Evolutionary conservation across 169 alveolate genomes (phyloP).

Genomic region (Babesia ovis): DNA sequence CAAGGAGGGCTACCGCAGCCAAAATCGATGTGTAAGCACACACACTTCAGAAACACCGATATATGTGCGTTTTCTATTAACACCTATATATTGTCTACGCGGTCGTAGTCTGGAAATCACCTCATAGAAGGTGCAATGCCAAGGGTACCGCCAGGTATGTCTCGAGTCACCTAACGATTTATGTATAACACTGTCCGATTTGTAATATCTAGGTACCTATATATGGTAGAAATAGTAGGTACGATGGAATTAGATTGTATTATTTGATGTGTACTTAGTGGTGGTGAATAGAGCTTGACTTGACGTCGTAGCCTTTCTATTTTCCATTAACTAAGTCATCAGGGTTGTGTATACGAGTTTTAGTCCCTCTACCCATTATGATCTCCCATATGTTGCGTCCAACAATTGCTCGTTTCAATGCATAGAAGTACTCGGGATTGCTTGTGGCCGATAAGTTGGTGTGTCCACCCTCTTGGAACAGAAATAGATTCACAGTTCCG

Average conservation of each 20-base stretch:
- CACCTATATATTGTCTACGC: neutral
- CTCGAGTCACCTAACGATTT: too few relatives aligned
- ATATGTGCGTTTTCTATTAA: neutral
- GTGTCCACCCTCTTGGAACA: conserved; percentile 58
- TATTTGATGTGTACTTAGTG: too few relatives aligned
- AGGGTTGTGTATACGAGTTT: conserved; percentile 6
- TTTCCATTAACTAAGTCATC: neutral
- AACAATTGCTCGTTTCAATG: conserved; percentile 27
- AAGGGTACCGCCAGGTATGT: conserved; percentile 29
- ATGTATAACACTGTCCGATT: too few relatives aligned
- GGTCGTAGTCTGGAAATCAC: neutral
- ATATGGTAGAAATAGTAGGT: too few relatives aligned
- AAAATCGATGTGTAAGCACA: neutral
- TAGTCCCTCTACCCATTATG: conserved; percentile 25
- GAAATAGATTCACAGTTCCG: conserved; percentile 9
- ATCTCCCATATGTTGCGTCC: conserved; percentile 34
- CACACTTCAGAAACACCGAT: neutral
- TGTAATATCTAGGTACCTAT: too few relatives aligned
- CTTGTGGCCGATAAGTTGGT: conserved; percentile 30
- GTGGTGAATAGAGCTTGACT: too few relatives aligned
- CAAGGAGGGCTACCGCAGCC: conserved; percentile 4
- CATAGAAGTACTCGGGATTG: conserved; percentile 28
- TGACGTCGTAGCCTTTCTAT: too few relatives aligned
- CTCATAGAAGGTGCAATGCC: conserved; percentile 4
- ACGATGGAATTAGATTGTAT: too few relatives aligned